These are phyloP conservation scores for Penicillium chermesinum DNA, from an alignment of 495 filamentous ascomycete species.

Conservation along the genomic window DNA sequence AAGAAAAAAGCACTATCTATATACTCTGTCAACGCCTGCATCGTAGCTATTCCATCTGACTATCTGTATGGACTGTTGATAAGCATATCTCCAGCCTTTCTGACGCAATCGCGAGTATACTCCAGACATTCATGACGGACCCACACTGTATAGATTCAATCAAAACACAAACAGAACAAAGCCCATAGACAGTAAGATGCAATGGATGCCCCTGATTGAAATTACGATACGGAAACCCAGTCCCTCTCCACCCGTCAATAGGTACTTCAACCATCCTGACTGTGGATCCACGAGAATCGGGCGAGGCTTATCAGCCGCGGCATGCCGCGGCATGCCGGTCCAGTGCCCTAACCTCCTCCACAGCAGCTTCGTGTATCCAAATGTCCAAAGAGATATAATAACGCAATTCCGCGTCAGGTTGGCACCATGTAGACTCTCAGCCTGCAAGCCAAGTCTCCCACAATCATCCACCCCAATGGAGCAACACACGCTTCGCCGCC, in stretches of 20 bases:
- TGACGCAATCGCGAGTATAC: constrained; percentile 16
- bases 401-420: neutral
- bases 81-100: constrained; percentile 17
- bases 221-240: neutral
- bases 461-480: constrained; percentile 33
- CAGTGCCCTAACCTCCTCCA: constrained; percentile 9
- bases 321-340: constrained; percentile 29
- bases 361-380: neutral
- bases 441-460: neutral
- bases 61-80: constrained; percentile 8
- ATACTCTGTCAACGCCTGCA: neutral
- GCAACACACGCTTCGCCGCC: constrained; percentile 39
- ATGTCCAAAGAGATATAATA: neutral
- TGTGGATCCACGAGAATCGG: neutral
- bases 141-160: neutral
- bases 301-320: constrained; percentile 19
- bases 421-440: constrained; percentile 3
- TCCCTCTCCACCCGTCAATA: neutral
- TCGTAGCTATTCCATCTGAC: neutral
- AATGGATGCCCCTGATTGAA: neutral
- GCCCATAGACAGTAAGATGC: neutral
- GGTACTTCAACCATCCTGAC: neutral
- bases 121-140: constrained; percentile 1
- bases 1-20: neutral
- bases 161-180: neutral